Base-by-base conservation (phyloP, 257 asterid species). In the Solanum raphanifolium region DNA sequence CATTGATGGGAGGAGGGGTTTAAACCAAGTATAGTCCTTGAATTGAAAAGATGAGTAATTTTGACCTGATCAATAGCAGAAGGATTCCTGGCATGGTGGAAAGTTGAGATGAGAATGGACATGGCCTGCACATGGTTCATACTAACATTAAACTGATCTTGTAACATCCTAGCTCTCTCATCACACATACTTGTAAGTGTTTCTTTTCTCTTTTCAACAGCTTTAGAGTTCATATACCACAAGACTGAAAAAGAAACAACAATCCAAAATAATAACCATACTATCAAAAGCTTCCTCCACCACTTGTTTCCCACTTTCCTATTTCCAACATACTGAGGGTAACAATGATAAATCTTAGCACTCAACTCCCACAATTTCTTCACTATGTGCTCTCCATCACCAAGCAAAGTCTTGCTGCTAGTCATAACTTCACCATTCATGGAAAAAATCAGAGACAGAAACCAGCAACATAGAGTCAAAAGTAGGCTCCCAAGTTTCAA, bases 81-180 rank as follows among this genome's bases (percentile, higher is more conserved):
- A 0, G 98, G 99, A 34, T 89, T 91, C 92, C 94, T 96, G 88
- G 89, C 94, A 34, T 97, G 99, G 91, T 97, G 95, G 92, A 97
- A 97, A 86, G 96, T 97, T 9, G 99, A 97, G 73, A 97, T 94
- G 92, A 97, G 91, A 46, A 94, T 95, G 55, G 99, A 97, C 98
- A 97, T 95, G 34, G 99, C 99, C 89, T 97, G 99, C 34, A 97
- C 92, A 87, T 97, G 99, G 78, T 96, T 96, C 97, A 95, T 94
- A 87, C 98, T 94, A 84, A 96, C 99, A 91, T 95, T 96, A 73
- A 96, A 96, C 92, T 97, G 99, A 94, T 97, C 99, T 86, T 96
- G 99, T 88, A 97, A 87, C 99, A 97, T 96, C 91, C 99, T 91
- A 41, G 99, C 98, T 92, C 99, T 93, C 92, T 96, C 99, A 83